Percentiles rank a stretch among this genome's conserved stretches.
Evolutionary conservation across 2,329 filamentous ascomycete species (phyloP).

Genomic region (Dactylellina sp.): DNA sequence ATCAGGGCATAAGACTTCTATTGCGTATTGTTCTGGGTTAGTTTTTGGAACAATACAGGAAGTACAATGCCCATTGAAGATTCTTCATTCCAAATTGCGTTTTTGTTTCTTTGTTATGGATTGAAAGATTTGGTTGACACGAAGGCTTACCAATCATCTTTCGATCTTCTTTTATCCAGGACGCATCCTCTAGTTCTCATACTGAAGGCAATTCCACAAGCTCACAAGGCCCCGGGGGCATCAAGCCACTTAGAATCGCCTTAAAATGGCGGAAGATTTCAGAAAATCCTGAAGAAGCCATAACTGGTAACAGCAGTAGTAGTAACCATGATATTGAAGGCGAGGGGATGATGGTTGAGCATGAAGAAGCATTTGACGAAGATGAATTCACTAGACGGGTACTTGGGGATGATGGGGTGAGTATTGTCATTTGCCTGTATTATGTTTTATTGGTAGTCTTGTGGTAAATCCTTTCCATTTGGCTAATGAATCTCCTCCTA

Average conservation of each 20-base stretch:
- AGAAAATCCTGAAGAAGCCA: conserved; percentile 44
- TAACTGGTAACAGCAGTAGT: conserved; percentile 24
- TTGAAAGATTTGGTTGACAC: conserved; percentile 20
- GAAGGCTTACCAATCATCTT: conserved; percentile 14
- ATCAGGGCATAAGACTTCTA: neutral
- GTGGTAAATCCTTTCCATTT: neutral
- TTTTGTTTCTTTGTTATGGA: neutral
- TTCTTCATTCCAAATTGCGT: neutral
- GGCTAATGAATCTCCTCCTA: conserved; percentile 1
- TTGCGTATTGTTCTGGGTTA: neutral
- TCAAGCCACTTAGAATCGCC: conserved; percentile 46
- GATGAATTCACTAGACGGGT: conserved; percentile 52
- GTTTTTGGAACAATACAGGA: neutral
- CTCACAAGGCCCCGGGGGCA: neutral
- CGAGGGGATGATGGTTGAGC: conserved; percentile 54
- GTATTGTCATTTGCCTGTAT: conserved; percentile 30
- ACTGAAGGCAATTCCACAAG: conserved; percentile 22
- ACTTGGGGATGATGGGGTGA: conserved; percentile 51
- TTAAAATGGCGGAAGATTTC: conserved; percentile 54
- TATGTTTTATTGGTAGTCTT: conserved; percentile 7
- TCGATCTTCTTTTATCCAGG: conserved; percentile 15
- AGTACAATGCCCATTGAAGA: neutral
- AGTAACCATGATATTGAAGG: conserved; percentile 51
- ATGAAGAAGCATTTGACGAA: conserved; percentile 49
- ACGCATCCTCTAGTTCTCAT: conserved; percentile 9